These are phyloP conservation scores for Phialocephala sp. DNA, from an alignment of 2,329 filamentous ascomycete genomes.

Conservation along the genomic window DNA sequence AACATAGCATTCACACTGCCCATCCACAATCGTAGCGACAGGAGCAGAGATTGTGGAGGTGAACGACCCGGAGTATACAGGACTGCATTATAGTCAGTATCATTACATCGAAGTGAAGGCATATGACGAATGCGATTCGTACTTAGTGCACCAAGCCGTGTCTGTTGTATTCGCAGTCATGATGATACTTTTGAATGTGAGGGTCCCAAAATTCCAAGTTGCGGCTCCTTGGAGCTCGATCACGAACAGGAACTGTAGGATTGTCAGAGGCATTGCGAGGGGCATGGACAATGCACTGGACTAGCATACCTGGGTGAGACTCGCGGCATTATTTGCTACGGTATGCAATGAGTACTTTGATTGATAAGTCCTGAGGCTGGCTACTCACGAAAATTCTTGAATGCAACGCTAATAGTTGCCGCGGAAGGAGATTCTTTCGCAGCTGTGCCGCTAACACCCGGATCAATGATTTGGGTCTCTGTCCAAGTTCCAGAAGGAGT, in stretches of 20 bases:
- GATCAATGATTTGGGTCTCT: neutral
- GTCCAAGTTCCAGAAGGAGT: neutral
- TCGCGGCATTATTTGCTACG: neutral
- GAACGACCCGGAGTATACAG: neutral
- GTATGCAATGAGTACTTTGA: neutral
- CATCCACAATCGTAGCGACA: conserved; percentile 3
- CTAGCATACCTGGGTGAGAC: neutral
- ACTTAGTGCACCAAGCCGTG: neutral
- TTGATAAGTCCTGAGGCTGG: neutral
- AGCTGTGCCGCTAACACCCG: neutral
- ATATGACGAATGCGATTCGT: neutral
- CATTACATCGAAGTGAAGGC: neutral
- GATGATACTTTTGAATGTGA: neutral
- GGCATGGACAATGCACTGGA: neutral
- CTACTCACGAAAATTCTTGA: conserved; percentile 3
- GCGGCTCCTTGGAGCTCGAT: conserved; percentile 5
- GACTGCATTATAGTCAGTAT: neutral
- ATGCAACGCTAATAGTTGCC: neutral
- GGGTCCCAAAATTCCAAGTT: neutral
- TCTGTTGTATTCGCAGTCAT: conserved; percentile 1
- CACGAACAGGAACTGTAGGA: neutral
- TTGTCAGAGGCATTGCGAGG: neutral
- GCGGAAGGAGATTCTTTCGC: neutral
- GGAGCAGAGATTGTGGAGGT: neutral
- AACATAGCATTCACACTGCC: neutral